A percentile compares a stretch with the other conserved stretches of the same genome.
phyloP scores from a whole-genome alignment of 2,329 filamentous ascomycete genomes.

The Beauveria brongniartii region DNA sequence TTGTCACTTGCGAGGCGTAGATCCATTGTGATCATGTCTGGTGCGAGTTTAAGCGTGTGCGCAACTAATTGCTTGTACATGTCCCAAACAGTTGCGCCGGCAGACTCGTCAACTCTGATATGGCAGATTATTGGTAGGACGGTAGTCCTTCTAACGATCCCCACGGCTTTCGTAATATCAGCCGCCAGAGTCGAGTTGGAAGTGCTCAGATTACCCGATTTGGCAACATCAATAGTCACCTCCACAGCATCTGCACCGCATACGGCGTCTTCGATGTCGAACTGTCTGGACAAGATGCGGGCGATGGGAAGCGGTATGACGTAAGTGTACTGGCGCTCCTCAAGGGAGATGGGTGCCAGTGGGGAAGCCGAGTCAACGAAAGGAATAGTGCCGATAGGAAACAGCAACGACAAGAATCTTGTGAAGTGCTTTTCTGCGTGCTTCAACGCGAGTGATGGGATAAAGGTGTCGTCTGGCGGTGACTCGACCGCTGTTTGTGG shows the following conservation, averaged over 20 bases:
- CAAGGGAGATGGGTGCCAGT: conserved; percentile 51
- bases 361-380: conserved; percentile 58
- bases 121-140: conserved; percentile 48
- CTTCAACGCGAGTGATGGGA: conserved; percentile 60
- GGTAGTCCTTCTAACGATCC: conserved; percentile 46
- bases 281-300: conserved; percentile 40
- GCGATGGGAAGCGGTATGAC: conserved; percentile 55
- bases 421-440: conserved; percentile 61
- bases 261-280: conserved; percentile 31
- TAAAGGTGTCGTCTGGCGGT: conserved; percentile 30
- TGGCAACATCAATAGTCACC: neutral
- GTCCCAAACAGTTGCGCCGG: conserved; percentile 14
- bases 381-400: conserved; percentile 44
- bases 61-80: conserved; percentile 48
- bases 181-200: neutral
- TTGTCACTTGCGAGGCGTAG: conserved; percentile 45
- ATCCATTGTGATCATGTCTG: conserved; percentile 57
- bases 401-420: conserved; percentile 57
- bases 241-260: conserved; percentile 5
- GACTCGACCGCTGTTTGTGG: conserved; percentile 12
- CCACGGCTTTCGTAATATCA: conserved; percentile 1
- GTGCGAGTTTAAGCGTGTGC: conserved; percentile 52
- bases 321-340: conserved; percentile 57
- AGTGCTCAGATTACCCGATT: neutral
- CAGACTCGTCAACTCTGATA: conserved; percentile 22